Base-by-base conservation (phyloP, 805 yeast genomes). In the Metschnikowia reukaufii region DNA sequence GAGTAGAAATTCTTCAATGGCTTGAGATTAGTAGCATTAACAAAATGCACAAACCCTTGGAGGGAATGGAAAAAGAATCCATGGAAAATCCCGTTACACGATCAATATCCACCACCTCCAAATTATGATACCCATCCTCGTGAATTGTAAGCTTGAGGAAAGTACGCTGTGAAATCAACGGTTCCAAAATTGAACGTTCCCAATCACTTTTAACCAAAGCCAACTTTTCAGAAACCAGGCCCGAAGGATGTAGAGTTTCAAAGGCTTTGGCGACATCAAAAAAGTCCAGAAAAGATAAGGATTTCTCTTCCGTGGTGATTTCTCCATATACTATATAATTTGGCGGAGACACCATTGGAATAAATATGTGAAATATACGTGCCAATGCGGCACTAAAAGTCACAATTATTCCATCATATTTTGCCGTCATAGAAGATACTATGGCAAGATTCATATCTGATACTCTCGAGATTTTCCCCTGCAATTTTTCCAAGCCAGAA, bases 41-140 rank as follows among this genome's bases (percentile, higher is more conserved):
- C 58, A 42, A 68, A 70, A 16, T 49, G 44, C 16, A 71, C 57
- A 32, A 71, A 66, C 35, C 51, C 52, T 6, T 52, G 48, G 10
- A 64, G 41, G 1, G 73, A 66, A 21, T 49, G 38, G 38, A 70
- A 56, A 39, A 52, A 58, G n/a, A 36, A 20, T 21, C 36, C 35
- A 46, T 46, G 6, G 39, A 37, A 15, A 49, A 45, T 6, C 18
- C 39, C 15, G 10, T 18, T 4, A 42, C 19, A 1, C 29, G 18
- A 3, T 23, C 18, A 8, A 20, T 29, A 10, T 25, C 37, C 2
- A 17, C 19, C 6, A 36, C 19, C 8, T 15, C 18, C 7, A 56
- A 31, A 1, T 35, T 21, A 2, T 21, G 16, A 4, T 7, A 16
- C 12, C 19, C 23, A 1, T 39, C 50, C 6, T 51, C 48, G 12